These are phyloP conservation scores for Phytophthora pluvialis DNA, from an alignment of 352 stramenopile species.

Conservation along the genomic window DNA sequence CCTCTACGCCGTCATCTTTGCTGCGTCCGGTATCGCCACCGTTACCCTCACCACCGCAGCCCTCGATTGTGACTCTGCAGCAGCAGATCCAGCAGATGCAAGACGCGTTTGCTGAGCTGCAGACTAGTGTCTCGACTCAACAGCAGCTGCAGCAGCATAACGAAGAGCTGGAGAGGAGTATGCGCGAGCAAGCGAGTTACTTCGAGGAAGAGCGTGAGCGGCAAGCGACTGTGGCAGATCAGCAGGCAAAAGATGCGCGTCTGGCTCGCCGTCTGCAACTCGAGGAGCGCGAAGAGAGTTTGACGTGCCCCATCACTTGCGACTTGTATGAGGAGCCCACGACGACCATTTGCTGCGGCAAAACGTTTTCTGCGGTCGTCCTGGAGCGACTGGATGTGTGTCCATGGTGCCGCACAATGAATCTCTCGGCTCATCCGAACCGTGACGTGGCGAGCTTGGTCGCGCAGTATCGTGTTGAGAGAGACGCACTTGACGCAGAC, in stretches of 20 bases:
- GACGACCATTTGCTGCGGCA: constrained; percentile 23
- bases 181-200: constrained; percentile 4
- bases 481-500: constrained; percentile 2
- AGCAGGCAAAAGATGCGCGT: constrained; percentile 8
- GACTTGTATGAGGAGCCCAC: constrained; percentile 10
- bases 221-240: background rate
- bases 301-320: constrained; percentile 16
- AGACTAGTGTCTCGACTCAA: background rate
- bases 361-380: constrained; percentile 17
- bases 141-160: constrained; percentile 9
- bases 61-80: constrained; percentile 1
- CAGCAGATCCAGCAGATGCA: constrained; percentile 19
- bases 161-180: constrained; percentile 1
- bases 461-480: constrained; percentile 7
- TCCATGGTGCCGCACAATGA: constrained; percentile 6
- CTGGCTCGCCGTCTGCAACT: constrained; percentile 9
- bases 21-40: no score
- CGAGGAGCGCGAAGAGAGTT: constrained; percentile 11
- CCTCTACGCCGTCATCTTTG: no score
- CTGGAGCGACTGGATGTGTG: constrained; percentile 1
- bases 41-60: background rate
- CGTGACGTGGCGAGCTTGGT: constrained; percentile 14
- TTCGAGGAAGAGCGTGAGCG: constrained; percentile 11
- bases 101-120: constrained; percentile 5
- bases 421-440: constrained; percentile 13